These are phyloP conservation scores for Tetrapisispora namnaoensis DNA, from an alignment of 805 yeast genomes.

Conservation along the genomic window DNA sequence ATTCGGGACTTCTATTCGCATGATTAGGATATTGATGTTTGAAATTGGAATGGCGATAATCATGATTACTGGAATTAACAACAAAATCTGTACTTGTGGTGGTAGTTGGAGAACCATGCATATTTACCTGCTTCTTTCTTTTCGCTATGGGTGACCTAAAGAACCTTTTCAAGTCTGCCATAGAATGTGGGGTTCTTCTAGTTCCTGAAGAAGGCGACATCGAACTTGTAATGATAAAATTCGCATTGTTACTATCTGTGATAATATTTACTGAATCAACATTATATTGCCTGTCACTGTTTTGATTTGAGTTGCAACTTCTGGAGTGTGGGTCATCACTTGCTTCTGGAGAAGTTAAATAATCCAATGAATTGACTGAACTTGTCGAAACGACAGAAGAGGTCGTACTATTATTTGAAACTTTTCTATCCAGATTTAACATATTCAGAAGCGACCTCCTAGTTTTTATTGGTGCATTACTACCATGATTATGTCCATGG, in stretches of 20 bases:
- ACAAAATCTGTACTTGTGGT: not conserved
- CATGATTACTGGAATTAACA: not conserved
- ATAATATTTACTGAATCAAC: not conserved
- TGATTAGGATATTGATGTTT: not conserved
- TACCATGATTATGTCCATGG: not conserved
- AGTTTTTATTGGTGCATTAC: not conserved
- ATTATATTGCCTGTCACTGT: not conserved
- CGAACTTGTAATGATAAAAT: not conserved
- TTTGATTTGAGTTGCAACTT: not conserved
- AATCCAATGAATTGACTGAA: slow-evolving; percentile 2
- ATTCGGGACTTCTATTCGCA: not conserved
- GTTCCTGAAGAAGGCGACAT: not conserved
- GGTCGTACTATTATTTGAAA: not conserved
- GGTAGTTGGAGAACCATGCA: not conserved
- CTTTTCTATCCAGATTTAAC: not conserved
- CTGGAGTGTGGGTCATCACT: not conserved
- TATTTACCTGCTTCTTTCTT: not conserved
- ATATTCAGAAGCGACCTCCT: not conserved
- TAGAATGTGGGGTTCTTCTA: slow-evolving; percentile 33
- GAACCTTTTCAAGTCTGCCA: slow-evolving; percentile 64
- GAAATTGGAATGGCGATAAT: not conserved
- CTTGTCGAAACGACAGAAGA: not conserved
- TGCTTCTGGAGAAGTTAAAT: slow-evolving; percentile 9
- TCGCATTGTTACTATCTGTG: not conserved
- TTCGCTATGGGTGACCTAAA: slow-evolving; percentile 33